Base-by-base conservation (phyloP, 805 yeast genomes). In the Wickerhamiella kurtzmanii region DNA sequence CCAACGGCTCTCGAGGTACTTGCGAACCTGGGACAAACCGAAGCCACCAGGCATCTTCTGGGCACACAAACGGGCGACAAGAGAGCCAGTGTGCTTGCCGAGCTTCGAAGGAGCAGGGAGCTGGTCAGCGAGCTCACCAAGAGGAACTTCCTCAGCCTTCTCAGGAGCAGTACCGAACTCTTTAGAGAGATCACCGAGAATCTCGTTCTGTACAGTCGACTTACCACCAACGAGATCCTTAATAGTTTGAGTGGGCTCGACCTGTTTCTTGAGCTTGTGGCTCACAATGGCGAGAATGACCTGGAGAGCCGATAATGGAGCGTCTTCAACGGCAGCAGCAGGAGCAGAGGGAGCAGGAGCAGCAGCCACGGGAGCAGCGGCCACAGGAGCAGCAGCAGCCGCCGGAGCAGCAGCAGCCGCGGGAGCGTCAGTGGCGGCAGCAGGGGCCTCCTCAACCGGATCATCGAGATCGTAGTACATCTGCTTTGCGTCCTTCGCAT, bases 1-100 rank as follows among this genome's bases (percentile, higher is more conserved):
- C 84, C 84, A 92, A 66, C 89, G 79, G 41, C 88, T 63, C 70
- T 83, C 88, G 64, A 92, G 76, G 69, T 92, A 84, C 66, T 88
- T 86, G 73, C 96, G 82, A 45, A 95, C 94, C 54, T 76, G 72
- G 52, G 96, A 81, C 57, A 89, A 80, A 43, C 94, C 82, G 69
- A 89, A 92, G 18, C 99, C 99, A 75, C 99, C 99, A 46, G 99
- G 97, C 97, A 92, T 92, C 72, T 92, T 92, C 22, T 96, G 82
- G 9, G 97, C 80, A 72, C 88, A 82, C 61, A 92, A 74, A 69
- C 96, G 81, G 53, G 95, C 84, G 53, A 89, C 73, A 60, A 92
- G 75, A 22, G 96, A 82, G 36, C 87, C 69, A 1, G 97, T 82
- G 61, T 88, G 95, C 67, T 92, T 92, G 65, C 99, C 99, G 56